phyloP scores from a whole-genome alignment of 208 protist species.

The Zelonia costaricensis region DNA sequence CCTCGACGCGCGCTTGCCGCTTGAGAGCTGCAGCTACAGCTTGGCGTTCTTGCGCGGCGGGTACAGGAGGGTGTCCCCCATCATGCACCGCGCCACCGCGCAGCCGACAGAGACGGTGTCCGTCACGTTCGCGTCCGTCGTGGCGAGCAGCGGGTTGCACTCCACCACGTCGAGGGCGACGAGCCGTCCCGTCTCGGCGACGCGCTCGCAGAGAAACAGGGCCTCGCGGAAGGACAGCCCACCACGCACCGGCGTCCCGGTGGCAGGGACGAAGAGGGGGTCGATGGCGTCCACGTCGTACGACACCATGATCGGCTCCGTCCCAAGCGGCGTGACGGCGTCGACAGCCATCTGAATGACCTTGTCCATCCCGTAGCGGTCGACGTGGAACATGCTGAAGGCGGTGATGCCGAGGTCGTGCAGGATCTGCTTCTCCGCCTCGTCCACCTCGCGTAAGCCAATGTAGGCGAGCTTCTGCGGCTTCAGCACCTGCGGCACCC shows the following conservation, averaged over 20 bases:
- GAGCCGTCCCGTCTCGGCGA: constrained; percentile 50
- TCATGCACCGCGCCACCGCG: constrained; percentile 43
- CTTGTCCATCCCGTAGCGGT: constrained; percentile 61
- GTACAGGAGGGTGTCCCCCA: constrained; percentile 50
- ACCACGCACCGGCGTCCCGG: constrained; percentile 59
- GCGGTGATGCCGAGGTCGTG: constrained; percentile 48
- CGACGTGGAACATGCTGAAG: constrained; percentile 59
- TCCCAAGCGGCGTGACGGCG: constrained; percentile 38
- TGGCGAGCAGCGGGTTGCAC: constrained; percentile 64
- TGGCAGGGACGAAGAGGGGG: constrained; percentile 49
- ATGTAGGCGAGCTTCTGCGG: constrained; percentile 66
- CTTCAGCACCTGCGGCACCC: constrained; percentile 42
- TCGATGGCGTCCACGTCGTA: constrained; percentile 78
- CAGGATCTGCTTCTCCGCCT: constrained; percentile 58
- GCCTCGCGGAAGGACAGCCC: constrained; percentile 58
- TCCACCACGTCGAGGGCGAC: constrained; percentile 63
- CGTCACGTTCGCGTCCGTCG: constrained; percentile 23
- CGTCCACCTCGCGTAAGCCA: constrained; percentile 65
- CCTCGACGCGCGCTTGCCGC: no score
- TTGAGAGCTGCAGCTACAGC: constrained; percentile 26
- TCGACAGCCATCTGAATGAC: constrained; percentile 54
- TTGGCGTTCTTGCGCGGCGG: constrained; percentile 22
- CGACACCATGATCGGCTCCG: constrained; percentile 57
- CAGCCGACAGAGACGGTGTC: constrained; percentile 51
- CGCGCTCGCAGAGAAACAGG: constrained; percentile 40